phyloP scores from a whole-genome alignment of 345 rosid genomes.

The Salix dunnii region DNA sequence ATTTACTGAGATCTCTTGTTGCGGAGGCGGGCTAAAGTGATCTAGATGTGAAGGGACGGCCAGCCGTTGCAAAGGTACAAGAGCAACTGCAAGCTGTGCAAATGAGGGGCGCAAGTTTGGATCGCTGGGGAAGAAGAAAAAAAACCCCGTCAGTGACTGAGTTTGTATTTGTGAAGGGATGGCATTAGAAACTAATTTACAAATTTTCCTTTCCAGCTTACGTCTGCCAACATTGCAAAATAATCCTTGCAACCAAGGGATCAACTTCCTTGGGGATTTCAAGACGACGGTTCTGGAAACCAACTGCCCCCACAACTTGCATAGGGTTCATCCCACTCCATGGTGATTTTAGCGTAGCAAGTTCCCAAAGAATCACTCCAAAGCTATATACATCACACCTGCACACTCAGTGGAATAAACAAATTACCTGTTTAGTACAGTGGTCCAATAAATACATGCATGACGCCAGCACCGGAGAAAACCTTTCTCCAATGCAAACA shows the following conservation, averaged over 20 bases:
- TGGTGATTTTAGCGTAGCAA: constrained; percentile 84
- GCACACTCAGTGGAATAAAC: constrained; percentile 18
- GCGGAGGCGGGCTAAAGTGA: constrained; percentile 46
- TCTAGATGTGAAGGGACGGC: constrained; percentile 50
- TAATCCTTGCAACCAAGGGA: constrained; percentile 82
- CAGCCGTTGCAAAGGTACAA: constrained; percentile 81
- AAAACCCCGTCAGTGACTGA: neutral
- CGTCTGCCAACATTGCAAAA: constrained; percentile 96
- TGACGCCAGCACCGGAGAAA: neutral
- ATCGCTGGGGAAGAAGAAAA: constrained; percentile 48
- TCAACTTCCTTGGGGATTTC: constrained; percentile 95
- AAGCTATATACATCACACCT: constrained; percentile 99
- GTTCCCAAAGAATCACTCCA: constrained; percentile 98
- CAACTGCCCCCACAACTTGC: constrained; percentile 99
- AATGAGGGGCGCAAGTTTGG: constrained; percentile 91
- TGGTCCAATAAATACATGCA: neutral
- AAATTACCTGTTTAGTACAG: neutral
- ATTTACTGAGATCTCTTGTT: constrained; percentile 56
- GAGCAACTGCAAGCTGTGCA: constrained; percentile 63
- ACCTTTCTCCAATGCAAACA: neutral
- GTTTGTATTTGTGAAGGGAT: neutral
- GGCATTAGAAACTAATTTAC: neutral
- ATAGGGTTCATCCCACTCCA: constrained; percentile 99
- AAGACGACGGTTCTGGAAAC: constrained; percentile 94
- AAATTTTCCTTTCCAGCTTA: constrained; percentile 33